Conservation (phyloP, 176 grass and related monocot genomes). For the Chrysopogon serrulatus region DNA sequence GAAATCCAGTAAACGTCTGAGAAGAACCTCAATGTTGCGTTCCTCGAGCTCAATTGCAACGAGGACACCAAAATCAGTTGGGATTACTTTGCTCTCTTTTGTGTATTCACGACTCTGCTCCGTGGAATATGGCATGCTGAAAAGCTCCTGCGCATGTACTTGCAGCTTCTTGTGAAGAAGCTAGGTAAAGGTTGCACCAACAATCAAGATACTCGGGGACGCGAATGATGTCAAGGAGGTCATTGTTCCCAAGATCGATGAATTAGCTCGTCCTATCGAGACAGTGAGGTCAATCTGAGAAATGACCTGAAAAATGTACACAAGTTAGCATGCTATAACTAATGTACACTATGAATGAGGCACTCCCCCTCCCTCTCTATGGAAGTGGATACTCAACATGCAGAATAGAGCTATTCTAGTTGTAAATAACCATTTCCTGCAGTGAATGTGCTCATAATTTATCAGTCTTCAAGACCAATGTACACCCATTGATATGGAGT, state of each 20-base stretch:
- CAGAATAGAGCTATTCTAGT: slow-evolving; percentile 29
- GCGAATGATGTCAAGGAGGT: too few relatives aligned
- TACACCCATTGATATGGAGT: slow-evolving; percentile 14
- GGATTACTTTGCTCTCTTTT: not conserved
- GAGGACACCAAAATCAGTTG: slow-evolving; percentile 70
- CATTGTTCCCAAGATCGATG: slow-evolving; percentile 71
- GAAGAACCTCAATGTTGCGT: slow-evolving; percentile 73
- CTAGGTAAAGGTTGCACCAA: slow-evolving; percentile 80
- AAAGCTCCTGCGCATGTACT: not conserved
- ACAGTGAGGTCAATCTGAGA: slow-evolving; percentile 61
- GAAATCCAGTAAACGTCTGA: slow-evolving; percentile 79
- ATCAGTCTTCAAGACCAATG: slow-evolving; percentile 18
- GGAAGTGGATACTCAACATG: slow-evolving; percentile 20
- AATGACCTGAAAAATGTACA: slow-evolving; percentile 18
- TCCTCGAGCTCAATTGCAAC: slow-evolving; percentile 92
- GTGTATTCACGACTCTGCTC: not conserved
- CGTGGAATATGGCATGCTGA: slow-evolving; percentile 6
- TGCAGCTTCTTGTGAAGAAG: slow-evolving; percentile 80
- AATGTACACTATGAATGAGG: slow-evolving; percentile 33
- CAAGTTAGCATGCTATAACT: slow-evolving; percentile 13
- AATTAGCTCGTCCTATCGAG: slow-evolving; percentile 55
- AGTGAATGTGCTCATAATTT: slow-evolving; percentile 22
- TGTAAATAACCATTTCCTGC: not conserved
- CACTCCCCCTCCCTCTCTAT: slow-evolving; percentile 7
- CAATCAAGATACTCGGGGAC: slow-evolving; percentile 90